These are phyloP conservation scores for Apiotrichum akiyoshidainum DNA, from an alignment of 1,284 basidiomycete genomes.

Conservation along the genomic window DNA sequence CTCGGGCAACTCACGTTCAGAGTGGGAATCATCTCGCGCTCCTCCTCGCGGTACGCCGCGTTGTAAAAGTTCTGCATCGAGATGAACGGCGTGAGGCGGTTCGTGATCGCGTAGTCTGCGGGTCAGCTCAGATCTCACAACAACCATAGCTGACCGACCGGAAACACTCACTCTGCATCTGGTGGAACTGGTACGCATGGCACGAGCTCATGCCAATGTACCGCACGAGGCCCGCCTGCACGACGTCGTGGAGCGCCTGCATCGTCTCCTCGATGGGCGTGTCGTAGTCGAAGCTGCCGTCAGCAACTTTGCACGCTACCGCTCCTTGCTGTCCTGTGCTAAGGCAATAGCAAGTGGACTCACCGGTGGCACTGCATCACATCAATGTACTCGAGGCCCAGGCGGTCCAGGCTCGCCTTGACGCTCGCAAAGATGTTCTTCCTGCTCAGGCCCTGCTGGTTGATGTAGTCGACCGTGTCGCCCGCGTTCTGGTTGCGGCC, in stretches of 20 bases:
- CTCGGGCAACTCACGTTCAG: conserved; percentile 30
- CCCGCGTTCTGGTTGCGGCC: conserved; percentile 3
- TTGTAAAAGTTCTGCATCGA: conserved; percentile 64
- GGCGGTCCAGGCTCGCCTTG: conserved; percentile 61
- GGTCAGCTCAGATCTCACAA: neutral
- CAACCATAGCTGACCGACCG: neutral
- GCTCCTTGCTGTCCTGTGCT: too few species aligned
- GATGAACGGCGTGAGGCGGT: conserved; percentile 64
- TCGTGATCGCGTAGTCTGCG: conserved; percentile 49
- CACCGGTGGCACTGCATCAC: conserved; percentile 57
- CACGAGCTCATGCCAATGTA: conserved; percentile 64
- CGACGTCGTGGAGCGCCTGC: conserved; percentile 67
- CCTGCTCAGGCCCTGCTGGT: conserved; percentile 53
- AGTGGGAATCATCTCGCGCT: conserved; percentile 62
- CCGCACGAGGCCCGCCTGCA: conserved; percentile 61
- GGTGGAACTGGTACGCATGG: conserved; percentile 51
- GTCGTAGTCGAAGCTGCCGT: conserved; percentile 55
- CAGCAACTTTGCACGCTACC: neutral
- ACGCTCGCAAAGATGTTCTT: conserved; percentile 67
- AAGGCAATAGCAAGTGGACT: neutral
- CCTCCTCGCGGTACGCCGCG: conserved; percentile 59
- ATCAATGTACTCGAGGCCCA: conserved; percentile 69
- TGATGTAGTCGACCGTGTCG: conserved; percentile 36
- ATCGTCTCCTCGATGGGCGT: conserved; percentile 64
- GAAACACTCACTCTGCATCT: conserved; percentile 49